Evolutionary conservation across 2,329 filamentous ascomycete species (phyloP).

Genomic region (Ceratocystis eucalypticola): DNA sequence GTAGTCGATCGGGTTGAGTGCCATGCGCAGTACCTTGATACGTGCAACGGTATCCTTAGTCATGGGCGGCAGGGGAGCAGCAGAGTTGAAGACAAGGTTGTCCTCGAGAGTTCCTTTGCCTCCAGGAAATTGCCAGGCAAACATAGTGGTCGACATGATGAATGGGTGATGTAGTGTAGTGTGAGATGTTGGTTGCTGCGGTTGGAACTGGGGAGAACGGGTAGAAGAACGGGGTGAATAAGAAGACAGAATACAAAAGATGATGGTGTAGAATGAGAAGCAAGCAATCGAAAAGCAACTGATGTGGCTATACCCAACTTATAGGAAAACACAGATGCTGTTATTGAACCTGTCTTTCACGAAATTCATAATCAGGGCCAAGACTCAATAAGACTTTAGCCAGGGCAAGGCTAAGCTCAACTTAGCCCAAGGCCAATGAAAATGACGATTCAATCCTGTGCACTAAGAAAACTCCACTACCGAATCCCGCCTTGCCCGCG

Average conservation of each 20-base stretch:
- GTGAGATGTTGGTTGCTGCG: not conserved
- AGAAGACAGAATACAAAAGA: not conserved
- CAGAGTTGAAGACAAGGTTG: conserved; percentile 22
- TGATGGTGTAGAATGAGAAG: not conserved
- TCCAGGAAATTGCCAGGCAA: conserved; percentile 19
- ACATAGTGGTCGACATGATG: conserved; percentile 19
- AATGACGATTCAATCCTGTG: too few species aligned
- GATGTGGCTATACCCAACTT: not conserved
- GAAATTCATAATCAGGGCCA: too few species aligned
- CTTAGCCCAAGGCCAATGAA: too few species aligned
- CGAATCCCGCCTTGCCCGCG: too few species aligned
- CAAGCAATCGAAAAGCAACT: too few species aligned
- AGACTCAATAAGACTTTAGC: too few species aligned
- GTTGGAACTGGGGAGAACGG: not conserved
- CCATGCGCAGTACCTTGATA: conserved; percentile 31
- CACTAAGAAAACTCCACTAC: too few species aligned
- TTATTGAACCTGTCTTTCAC: not conserved
- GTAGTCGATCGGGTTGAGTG: conserved; percentile 38
- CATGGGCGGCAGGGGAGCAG: conserved; percentile 20
- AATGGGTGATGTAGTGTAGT: not conserved
- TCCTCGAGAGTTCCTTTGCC: conserved; percentile 23
- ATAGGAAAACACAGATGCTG: not conserved
- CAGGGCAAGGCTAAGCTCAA: too few species aligned
- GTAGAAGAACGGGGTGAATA: not conserved
- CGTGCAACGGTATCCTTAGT: conserved; percentile 27